A percentile compares a stretch with the other conserved stretches of the same genome.
These are phyloP conservation scores for Cladosporium velox DNA, from an alignment of 2,329 filamentous ascomycete species.

Conservation along the genomic window DNA sequence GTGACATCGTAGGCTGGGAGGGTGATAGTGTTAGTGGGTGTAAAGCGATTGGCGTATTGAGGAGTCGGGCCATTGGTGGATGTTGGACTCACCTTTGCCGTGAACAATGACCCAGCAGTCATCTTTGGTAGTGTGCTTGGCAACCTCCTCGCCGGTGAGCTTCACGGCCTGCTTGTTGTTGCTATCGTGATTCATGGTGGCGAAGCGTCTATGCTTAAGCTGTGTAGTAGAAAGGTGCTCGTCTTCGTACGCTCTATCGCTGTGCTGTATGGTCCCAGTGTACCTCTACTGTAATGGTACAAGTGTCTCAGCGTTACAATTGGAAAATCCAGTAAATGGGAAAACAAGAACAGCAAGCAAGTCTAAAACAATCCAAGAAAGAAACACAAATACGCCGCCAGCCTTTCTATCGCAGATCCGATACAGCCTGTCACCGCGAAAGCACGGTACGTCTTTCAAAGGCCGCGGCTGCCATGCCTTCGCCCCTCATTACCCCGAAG, in stretches of 20 bases:
- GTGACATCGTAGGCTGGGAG: constrained; percentile 61
- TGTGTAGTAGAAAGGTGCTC: neutral
- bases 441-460: neutral
- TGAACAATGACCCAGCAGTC: constrained; percentile 93
- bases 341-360: neutral
- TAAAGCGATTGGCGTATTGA: neutral
- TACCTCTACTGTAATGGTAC: neutral
- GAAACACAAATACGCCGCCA: constrained; percentile 1
- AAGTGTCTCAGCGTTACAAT: neutral
- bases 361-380: neutral
- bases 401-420: neutral
- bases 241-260: neutral
- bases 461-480: constrained; percentile 2
- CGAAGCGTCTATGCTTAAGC: constrained; percentile 12
- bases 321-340: neutral
- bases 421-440: neutral
- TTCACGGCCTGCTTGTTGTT: constrained; percentile 45
- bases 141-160: constrained; percentile 58
- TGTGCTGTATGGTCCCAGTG: neutral
- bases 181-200: constrained; percentile 47
- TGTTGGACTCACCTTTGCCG: constrained; percentile 55
- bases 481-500: constrained; percentile 15
- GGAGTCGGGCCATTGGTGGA: neutral
- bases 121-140: constrained; percentile 75
- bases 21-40: neutral